Conservation (phyloP, 2,329 filamentous ascomycete genomes). For the Thyridium curvatum region DNA sequence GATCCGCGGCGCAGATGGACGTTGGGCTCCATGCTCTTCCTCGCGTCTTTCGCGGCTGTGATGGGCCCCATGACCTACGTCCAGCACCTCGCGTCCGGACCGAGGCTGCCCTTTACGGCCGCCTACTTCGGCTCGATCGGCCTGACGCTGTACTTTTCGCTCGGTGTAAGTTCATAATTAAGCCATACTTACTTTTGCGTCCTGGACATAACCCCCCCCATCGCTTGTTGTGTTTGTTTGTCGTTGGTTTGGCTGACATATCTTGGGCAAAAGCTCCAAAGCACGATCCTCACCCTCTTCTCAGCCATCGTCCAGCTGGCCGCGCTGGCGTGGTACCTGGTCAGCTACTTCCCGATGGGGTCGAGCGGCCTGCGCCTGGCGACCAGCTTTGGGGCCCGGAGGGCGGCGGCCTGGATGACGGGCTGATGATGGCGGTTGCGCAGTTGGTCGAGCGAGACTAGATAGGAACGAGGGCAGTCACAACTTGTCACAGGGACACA, state of each 20-base stretch:
- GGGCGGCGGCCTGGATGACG: slow-evolving; percentile 83
- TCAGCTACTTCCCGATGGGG: slow-evolving; percentile 98
- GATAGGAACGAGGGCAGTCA: no score
- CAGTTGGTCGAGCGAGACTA: no score
- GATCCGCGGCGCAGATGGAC: slow-evolving; percentile 65
- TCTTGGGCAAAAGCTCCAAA: slow-evolving; percentile 63
- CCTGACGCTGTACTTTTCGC: slow-evolving; percentile 84
- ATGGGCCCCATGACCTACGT: slow-evolving; percentile 85
- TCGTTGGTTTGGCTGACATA: no score
- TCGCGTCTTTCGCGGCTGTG: slow-evolving; percentile 86
- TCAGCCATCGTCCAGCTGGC: slow-evolving; percentile 79
- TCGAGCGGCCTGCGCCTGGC: slow-evolving; percentile 81
- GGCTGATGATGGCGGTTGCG: no score
- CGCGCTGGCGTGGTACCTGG: slow-evolving; percentile 83
- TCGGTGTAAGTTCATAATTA: slow-evolving; percentile 87
- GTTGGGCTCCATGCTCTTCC: slow-evolving; percentile 82
- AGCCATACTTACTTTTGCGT: no score
- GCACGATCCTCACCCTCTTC: slow-evolving; percentile 76
- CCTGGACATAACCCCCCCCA: no score
- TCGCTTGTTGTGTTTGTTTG: no score
- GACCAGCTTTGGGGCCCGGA: slow-evolving; percentile 75
- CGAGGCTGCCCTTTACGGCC: slow-evolving; percentile 84
- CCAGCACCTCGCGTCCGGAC: slow-evolving; percentile 76
- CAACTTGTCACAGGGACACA: no score
- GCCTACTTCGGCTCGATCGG: slow-evolving; percentile 92